These are phyloP conservation scores for Phytophthora litchii DNA, from an alignment of 352 stramenopile genomes.

Conservation along the genomic window DNA sequence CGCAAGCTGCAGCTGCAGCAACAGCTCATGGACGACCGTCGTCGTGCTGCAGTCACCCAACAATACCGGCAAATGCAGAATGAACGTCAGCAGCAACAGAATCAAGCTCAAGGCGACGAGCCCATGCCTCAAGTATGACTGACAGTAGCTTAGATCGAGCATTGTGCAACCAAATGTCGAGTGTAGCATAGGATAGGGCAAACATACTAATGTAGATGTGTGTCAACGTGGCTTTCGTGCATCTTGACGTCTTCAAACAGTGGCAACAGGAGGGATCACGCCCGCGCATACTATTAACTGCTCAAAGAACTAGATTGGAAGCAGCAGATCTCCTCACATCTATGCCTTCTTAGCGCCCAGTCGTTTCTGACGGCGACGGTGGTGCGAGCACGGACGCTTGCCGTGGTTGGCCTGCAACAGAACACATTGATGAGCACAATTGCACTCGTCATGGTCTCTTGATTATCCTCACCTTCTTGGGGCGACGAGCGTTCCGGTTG, in stretches of 20 bases:
- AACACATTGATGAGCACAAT: slow-evolving; percentile 5
- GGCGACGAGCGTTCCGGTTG: slow-evolving; percentile 81
- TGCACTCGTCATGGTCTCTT: neutral
- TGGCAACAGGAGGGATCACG: slow-evolving; percentile 19
- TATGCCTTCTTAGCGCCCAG: slow-evolving; percentile 57
- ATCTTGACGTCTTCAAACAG: neutral
- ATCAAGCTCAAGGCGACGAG: slow-evolving; percentile 42
- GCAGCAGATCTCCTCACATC: slow-evolving; percentile 3
- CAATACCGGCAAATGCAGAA: slow-evolving; percentile 88
- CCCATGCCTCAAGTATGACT: slow-evolving; percentile 44
- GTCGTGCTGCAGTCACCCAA: slow-evolving; percentile 87
- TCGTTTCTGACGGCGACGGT: slow-evolving; percentile 79
- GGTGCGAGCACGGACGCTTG: slow-evolving; percentile 87
- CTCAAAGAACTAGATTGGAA: slow-evolving; percentile 17
- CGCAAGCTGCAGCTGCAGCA: slow-evolving; percentile 96
- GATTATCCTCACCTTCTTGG: slow-evolving; percentile 68
- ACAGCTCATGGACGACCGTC: slow-evolving; percentile 97
- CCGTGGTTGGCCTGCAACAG: slow-evolving; percentile 77
- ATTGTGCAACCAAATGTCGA: slow-evolving; percentile 26
- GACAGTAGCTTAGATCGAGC: slow-evolving; percentile 22
- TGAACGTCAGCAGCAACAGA: slow-evolving; percentile 45
- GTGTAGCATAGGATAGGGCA: slow-evolving; percentile 52
- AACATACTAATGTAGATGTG: slow-evolving; percentile 42
- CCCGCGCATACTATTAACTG: slow-evolving; percentile 27
- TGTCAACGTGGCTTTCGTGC: slow-evolving; percentile 35